phyloP scores from a whole-genome alignment of 495 filamentous ascomycete species.

The Penicillium dipodomyicola region DNA sequence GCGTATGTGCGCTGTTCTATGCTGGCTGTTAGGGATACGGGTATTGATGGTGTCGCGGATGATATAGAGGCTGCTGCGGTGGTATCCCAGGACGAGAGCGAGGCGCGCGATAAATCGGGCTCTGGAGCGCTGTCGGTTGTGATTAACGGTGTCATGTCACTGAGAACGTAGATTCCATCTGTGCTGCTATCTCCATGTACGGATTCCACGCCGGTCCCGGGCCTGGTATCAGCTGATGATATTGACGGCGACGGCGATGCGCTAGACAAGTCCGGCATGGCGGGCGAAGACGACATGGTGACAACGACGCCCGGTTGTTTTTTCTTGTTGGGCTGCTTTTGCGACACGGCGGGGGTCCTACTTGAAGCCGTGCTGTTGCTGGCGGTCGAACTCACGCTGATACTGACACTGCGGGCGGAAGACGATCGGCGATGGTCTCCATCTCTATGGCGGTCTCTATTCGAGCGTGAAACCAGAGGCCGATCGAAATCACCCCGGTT shows the following conservation, averaged over 20 bases:
- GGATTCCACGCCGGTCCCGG: constrained; percentile 1
- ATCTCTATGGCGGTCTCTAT: constrained; percentile 2
- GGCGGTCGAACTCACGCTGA: constrained; percentile 4
- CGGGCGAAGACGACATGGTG: constrained; percentile 20
- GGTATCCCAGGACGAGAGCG: constrained; percentile 26
- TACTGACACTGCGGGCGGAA: neutral
- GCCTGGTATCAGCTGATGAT: constrained; percentile 24
- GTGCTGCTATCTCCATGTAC: constrained; percentile 1
- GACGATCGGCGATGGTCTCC: neutral
- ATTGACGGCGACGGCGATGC: constrained; percentile 25
- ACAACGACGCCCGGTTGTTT: constrained; percentile 19
- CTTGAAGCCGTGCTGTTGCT: constrained; percentile 1
- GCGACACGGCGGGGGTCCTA: constrained; percentile 4
- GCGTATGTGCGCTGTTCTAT: constrained; percentile 27
- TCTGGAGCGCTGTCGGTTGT: constrained; percentile 3
- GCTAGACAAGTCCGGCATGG: constrained; percentile 22
- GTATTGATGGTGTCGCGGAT: constrained; percentile 1
- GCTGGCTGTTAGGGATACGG: neutral
- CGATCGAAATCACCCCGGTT: constrained; percentile 1
- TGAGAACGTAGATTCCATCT: constrained; percentile 18
- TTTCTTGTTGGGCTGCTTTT: constrained; percentile 10
- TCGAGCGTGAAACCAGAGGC: neutral
- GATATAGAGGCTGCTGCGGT: constrained; percentile 13
- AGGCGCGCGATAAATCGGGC: constrained; percentile 12
- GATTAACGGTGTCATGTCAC: constrained; percentile 25